Conservation (phyloP, 768 basidiomycete genomes). For the Albatrellus ellisii region DNA sequence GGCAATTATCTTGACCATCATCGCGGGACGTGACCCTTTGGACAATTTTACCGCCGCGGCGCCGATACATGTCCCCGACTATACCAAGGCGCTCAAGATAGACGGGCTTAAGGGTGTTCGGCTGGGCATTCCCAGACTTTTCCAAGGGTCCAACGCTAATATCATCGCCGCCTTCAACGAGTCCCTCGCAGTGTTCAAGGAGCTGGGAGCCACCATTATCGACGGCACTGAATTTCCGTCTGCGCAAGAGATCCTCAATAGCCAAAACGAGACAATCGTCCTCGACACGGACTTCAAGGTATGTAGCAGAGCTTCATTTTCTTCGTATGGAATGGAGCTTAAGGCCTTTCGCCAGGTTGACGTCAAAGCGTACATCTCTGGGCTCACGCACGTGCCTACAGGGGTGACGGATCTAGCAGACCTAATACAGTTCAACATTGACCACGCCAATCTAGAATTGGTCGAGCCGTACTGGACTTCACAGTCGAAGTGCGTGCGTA, state of each 20-base stretch:
- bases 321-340: not conserved
- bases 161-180: slow-evolving; percentile 26
- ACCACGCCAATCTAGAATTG: slow-evolving; percentile 36
- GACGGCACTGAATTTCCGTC: slow-evolving; percentile 52
- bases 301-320: not conserved
- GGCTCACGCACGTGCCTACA: slow-evolving; percentile 37
- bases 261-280: slow-evolving; percentile 41
- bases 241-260: slow-evolving; percentile 31
- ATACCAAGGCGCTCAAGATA: slow-evolving; percentile 34
- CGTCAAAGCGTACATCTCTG: slow-evolving; percentile 35
- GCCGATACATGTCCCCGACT: slow-evolving; percentile 41
- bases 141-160: slow-evolving; percentile 16
- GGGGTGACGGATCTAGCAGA: slow-evolving; percentile 43
- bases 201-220: slow-evolving; percentile 36
- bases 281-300: slow-evolving; percentile 48
- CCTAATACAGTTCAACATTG: slow-evolving; percentile 44
- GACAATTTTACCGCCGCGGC: slow-evolving; percentile 30
- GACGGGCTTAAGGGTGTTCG: slow-evolving; percentile 33
- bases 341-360: slow-evolving; percentile 26
- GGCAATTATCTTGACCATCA: slow-evolving; percentile 36
- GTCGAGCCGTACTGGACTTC: slow-evolving; percentile 21
- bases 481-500: slow-evolving; percentile 20
- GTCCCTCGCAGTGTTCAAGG: slow-evolving; percentile 24
- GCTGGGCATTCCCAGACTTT: slow-evolving; percentile 30
- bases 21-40: slow-evolving; percentile 28